These are phyloP conservation scores for Fraxinus excelsior DNA, from an alignment of 257 asterid species.

Conservation along the genomic window DNA sequence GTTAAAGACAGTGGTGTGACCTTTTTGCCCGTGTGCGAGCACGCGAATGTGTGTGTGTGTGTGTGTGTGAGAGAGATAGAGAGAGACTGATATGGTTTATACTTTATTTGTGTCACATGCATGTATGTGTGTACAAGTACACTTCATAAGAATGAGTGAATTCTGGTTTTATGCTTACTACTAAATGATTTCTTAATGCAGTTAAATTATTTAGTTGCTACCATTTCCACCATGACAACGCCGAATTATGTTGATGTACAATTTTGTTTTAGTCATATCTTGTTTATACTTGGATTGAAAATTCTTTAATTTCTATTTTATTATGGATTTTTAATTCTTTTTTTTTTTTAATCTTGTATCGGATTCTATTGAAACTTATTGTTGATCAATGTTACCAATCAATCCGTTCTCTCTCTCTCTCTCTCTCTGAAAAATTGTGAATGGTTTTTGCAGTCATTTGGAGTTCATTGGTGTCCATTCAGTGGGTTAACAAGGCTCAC, in stretches of 20 bases:
- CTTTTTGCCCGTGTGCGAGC: too few relatives aligned
- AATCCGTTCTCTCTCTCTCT: not conserved
- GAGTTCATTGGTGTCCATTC: constrained; percentile 59
- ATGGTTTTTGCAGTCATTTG: constrained; percentile 45
- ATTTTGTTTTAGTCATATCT: not conserved
- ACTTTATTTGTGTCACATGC: too few relatives aligned
- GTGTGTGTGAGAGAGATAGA: too few relatives aligned
- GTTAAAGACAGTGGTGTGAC: too few relatives aligned
- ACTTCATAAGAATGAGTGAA: too few relatives aligned
- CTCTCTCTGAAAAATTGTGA: not conserved
- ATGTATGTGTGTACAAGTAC: too few relatives aligned
- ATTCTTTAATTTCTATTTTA: not conserved
- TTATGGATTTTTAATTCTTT: not conserved
- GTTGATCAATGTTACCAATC: not conserved
- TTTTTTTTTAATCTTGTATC: not conserved
- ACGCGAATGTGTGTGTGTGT: too few relatives aligned
- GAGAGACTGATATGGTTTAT: too few relatives aligned
- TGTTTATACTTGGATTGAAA: not conserved
- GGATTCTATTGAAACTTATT: not conserved
- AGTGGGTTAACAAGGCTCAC: constrained; percentile 48
- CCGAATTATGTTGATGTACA: not conserved
- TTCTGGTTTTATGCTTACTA: not conserved
- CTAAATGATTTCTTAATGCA: not conserved
- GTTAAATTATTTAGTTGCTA: not conserved
- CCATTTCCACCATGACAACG: not conserved